Conservation (phyloP, 2,329 filamentous ascomycete species). For the Pyrenochaeta sp. region DNA sequence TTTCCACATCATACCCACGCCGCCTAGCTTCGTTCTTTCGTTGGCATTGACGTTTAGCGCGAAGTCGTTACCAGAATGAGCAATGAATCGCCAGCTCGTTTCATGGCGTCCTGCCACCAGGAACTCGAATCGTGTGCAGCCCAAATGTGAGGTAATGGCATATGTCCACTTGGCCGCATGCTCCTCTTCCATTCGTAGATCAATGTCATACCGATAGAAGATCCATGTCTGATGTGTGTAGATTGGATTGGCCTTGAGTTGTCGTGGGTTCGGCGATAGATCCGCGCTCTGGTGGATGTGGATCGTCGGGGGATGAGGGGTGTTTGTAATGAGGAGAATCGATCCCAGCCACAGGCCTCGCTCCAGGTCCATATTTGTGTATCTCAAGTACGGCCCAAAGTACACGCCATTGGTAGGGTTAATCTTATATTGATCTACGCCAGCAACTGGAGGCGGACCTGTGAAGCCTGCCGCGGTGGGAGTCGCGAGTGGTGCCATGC, state of each 20-base stretch:
- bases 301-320: slow-evolving; percentile 91
- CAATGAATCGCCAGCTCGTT: slow-evolving; percentile 93
- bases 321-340: slow-evolving; percentile 91
- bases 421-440: slow-evolving; percentile 93
- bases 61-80: slow-evolving; percentile 96
- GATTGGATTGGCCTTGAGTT: slow-evolving; percentile 83
- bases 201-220: slow-evolving; percentile 94
- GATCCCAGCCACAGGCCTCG: slow-evolving; percentile 91
- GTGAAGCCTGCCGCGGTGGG: slow-evolving; percentile 84
- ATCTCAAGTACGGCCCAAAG: slow-evolving; percentile 94
- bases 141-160: slow-evolving; percentile 93
- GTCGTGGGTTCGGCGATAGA: slow-evolving; percentile 89
- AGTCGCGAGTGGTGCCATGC: slow-evolving; percentile 75
- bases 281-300: slow-evolving; percentile 92
- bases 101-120: slow-evolving; percentile 90
- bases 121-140: slow-evolving; percentile 98
- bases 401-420: slow-evolving; percentile 96
- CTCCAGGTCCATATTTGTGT: slow-evolving; percentile 97
- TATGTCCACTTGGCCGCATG: slow-evolving; percentile 92
- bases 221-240: slow-evolving; percentile 91
- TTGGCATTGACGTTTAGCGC: slow-evolving; percentile 85
- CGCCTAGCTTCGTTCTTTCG: slow-evolving; percentile 85
- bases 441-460: slow-evolving; percentile 85
- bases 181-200: slow-evolving; percentile 85
- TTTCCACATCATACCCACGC: slow-evolving; percentile 97